These are phyloP conservation scores for Dactylellina cionopaga DNA, from an alignment of 2,329 filamentous ascomycete species.

Conservation along the genomic window DNA sequence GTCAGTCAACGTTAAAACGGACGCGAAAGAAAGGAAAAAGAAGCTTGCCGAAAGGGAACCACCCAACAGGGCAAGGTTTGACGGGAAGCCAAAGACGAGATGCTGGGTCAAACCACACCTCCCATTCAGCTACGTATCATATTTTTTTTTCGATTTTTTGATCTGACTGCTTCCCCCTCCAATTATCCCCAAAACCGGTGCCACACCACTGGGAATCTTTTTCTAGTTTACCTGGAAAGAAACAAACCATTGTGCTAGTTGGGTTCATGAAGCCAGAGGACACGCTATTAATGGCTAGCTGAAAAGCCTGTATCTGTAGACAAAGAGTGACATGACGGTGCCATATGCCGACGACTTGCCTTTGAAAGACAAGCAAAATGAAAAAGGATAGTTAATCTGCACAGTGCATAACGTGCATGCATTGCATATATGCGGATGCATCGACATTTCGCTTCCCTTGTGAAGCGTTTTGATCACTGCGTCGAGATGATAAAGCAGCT, in stretches of 20 bases:
- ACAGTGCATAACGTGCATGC: conserved; percentile 12
- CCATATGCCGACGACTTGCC: no score
- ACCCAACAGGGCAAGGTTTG: conserved; percentile 44
- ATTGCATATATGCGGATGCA: not conserved
- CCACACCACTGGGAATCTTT: conserved; percentile 45
- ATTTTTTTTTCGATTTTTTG: conserved; percentile 12
- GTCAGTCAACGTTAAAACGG: conserved; percentile 41
- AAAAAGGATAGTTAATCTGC: not conserved
- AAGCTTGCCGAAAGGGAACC: conserved; percentile 28
- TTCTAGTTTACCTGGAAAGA: conserved; percentile 30
- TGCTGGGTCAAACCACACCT: conserved; percentile 48
- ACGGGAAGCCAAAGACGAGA: conserved; percentile 43
- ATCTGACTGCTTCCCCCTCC: not conserved
- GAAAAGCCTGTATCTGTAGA: no score
- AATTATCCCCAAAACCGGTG: conserved; percentile 12
- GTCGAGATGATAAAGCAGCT: no score
- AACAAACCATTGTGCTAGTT: no score
- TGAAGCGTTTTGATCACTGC: no score
- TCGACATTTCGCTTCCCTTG: conserved; percentile 1
- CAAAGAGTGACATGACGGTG: no score
- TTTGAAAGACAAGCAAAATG: not conserved
- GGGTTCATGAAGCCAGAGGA: no score
- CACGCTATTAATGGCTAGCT: no score
- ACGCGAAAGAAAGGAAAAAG: conserved; percentile 8
- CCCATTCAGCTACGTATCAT: conserved; percentile 20